Conservation (phyloP, 169 alveolate genomes). For the Plasmodium cynomolgi region DNA sequence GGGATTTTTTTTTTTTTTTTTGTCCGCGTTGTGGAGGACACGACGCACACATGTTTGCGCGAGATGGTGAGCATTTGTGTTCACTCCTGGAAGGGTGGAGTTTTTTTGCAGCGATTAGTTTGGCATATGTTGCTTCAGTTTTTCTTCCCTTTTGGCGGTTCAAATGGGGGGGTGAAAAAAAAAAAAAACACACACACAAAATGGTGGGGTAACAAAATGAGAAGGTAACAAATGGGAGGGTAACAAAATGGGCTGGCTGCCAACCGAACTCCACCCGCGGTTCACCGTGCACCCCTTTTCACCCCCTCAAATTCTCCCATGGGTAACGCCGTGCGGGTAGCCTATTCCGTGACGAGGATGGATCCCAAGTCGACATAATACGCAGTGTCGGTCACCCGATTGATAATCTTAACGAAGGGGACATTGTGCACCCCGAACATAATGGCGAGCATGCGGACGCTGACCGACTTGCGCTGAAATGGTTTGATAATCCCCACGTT, state of each 20-base stretch:
- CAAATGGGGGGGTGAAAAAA: background rate
- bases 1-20: background rate
- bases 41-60: background rate
- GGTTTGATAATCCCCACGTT: slow-evolving; percentile 46
- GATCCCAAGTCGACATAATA: slow-evolving; percentile 52
- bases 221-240: background rate
- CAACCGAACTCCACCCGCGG: background rate
- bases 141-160: background rate
- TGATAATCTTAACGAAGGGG: slow-evolving; percentile 26
- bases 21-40: background rate
- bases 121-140: background rate
- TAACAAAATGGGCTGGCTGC: background rate
- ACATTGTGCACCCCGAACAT: slow-evolving; percentile 50
- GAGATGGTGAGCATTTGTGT: background rate
- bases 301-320: background rate
- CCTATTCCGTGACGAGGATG: slow-evolving; percentile 39
- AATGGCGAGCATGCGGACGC: slow-evolving; percentile 39
- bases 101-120: background rate
- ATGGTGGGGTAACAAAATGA: background rate
- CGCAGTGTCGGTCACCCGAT: slow-evolving; percentile 4
- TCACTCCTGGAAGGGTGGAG: background rate
- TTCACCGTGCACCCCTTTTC: background rate
- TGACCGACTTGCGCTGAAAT: slow-evolving; percentile 29
- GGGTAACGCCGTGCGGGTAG: background rate
- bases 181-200: background rate